Percentiles rank a stretch among this genome's conserved stretches.
Conservation (phyloP, 83 land plant genomes). For the Diphasiastrum complanatum region DNA sequence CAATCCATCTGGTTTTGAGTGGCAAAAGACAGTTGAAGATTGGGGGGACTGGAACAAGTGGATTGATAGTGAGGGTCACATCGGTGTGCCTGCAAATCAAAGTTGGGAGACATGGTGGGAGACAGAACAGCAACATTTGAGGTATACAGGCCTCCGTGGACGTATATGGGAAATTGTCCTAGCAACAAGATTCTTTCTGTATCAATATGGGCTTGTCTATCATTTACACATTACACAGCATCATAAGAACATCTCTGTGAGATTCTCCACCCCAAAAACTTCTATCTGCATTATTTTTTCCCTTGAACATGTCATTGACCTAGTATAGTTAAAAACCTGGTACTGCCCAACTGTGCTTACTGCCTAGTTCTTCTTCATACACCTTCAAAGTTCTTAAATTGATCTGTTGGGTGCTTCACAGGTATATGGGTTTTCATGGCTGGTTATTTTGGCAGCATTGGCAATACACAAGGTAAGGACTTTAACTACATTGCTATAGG, state of each 20-base stretch:
- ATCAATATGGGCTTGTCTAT: conserved; percentile 74
- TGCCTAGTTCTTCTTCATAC: no score
- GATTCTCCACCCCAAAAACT: not conserved
- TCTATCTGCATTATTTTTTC: not conserved
- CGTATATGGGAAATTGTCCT: conserved; percentile 42
- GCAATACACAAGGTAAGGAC: conserved; percentile 48
- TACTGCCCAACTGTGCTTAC: no score
- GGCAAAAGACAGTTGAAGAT: conserved; percentile 86
- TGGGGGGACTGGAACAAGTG: conserved; percentile 84
- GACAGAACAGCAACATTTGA: conserved; percentile 67
- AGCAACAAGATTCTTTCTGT: conserved; percentile 53
- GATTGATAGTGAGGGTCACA: conserved; percentile 61
- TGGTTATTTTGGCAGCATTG: conserved; percentile 44
- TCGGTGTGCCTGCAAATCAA: conserved; percentile 60
- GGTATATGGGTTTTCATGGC: conserved; percentile 74
- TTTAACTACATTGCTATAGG: not conserved
- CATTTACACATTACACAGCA: conserved; percentile 44
- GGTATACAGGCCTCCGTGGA: conserved; percentile 49
- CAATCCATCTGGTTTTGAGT: conserved; percentile 82
- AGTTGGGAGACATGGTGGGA: conserved; percentile 95
- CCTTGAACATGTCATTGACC: not conserved
- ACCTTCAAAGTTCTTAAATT: not conserved
- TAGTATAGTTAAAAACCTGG: no score
- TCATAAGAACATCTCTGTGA: conserved; percentile 41
- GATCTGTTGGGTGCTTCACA: conserved; percentile 21